phyloP scores from a whole-genome alignment of 495 filamentous ascomycete species.

The Aspergillus taichungensis region DNA sequence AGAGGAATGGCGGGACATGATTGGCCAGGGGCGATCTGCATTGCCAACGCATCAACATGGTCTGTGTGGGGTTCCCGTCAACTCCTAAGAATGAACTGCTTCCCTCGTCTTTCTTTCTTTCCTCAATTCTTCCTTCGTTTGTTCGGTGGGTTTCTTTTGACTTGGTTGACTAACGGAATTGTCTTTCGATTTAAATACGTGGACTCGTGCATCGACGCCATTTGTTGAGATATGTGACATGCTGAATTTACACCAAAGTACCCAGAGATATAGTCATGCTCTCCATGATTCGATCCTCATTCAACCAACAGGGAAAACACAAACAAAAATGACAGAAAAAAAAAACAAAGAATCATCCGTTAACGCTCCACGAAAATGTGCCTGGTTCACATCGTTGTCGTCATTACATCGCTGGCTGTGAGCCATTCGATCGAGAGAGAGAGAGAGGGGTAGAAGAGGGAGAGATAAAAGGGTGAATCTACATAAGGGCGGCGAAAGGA shows the following conservation, averaged over 20 bases:
- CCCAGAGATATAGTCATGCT: too few relatives aligned
- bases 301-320: conserved; percentile 1
- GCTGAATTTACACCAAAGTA: too few relatives aligned
- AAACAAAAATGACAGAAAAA: not conserved
- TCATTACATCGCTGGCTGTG: conserved; percentile 19
- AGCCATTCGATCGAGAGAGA: conserved; percentile 4
- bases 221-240: too few relatives aligned
- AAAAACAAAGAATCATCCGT: conserved; percentile 1
- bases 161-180: too few relatives aligned
- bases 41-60: conserved; percentile 33
- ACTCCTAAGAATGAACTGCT: conserved; percentile 1
- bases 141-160: too few relatives aligned
- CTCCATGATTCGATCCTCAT: not conserved
- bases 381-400: conserved; percentile 17
- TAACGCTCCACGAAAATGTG: conserved; percentile 6
- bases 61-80: conserved; percentile 17
- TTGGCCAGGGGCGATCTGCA: conserved; percentile 18
- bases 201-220: too few relatives aligned
- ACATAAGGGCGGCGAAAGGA: conserved; percentile 5
- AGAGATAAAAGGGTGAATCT: conserved; percentile 1
- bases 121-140: not conserved
- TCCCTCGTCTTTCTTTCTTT: not conserved
- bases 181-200: too few relatives aligned
- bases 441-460: conserved; percentile 4
- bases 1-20: conserved; percentile 11